These are phyloP conservation scores for Thielaviopsis populi DNA, from an alignment of 2,329 filamentous ascomycete species.

Conservation along the genomic window DNA sequence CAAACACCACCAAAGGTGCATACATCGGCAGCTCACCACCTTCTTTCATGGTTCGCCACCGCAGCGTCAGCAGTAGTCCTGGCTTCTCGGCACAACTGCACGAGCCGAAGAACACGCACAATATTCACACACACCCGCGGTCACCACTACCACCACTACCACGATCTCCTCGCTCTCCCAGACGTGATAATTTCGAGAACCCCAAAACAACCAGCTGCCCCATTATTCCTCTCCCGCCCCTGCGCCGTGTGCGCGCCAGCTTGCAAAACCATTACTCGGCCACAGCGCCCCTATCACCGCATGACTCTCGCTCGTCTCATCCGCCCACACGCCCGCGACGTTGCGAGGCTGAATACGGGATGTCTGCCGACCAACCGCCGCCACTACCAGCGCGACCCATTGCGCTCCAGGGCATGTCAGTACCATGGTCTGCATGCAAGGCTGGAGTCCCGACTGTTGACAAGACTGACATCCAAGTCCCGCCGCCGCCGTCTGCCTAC, in stretches of 20 bases:
- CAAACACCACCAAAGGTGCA: background rate
- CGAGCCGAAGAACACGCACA: background rate
- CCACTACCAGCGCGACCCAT: background rate
- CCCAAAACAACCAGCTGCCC: background rate
- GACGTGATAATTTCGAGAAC: background rate
- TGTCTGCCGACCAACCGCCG: background rate
- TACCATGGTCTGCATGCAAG: background rate
- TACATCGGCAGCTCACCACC: background rate
- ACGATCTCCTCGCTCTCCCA: background rate
- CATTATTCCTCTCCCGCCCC: background rate
- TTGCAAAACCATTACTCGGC: background rate
- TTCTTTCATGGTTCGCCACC: background rate
- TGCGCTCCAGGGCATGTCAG: background rate
- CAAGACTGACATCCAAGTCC: background rate
- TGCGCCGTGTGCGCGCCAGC: background rate
- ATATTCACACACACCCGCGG: background rate
- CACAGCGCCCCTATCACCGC: background rate
- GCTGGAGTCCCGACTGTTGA: background rate
- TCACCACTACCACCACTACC: background rate
- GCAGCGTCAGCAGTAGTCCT: background rate
- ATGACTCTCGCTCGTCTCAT: background rate
- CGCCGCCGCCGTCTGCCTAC: slow-evolving; percentile 11
- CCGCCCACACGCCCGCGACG: background rate
- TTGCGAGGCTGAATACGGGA: background rate
- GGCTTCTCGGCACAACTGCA: background rate